Evolutionary conservation across 306 rosid genomes (phyloP), one percentile per base, ranked within the genome.

Genomic region (Cyclanthera cordifolia): DNA sequence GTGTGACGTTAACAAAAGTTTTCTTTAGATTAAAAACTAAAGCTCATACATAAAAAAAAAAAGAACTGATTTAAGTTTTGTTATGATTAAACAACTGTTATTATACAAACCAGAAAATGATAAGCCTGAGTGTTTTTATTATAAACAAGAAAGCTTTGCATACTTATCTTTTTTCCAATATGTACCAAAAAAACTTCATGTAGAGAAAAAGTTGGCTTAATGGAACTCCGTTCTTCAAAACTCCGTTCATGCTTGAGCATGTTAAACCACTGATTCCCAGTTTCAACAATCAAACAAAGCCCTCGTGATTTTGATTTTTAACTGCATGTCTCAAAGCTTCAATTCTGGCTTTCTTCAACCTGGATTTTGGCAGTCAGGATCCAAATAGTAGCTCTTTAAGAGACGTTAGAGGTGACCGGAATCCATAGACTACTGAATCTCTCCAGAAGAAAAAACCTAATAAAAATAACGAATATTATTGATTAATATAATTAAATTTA

Each of bases 371-470:
- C 7, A 23, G 54, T 65, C 23, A 65, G 2, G 53, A 66, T 15
- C 54, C 71, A 16, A 47, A 66, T 15, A 66, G 20, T 46, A 66
- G 71, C 55, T 66, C 71, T 21, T 66, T 66, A 23, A 66, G 41
- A 8, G 71, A 66, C n/a, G 55, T 24, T 15, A 66, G 7, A 7
- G 71, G 71, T 8, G 71, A 6, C 8, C 15, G 14, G 71, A 66
- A 16, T 24, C 71, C 71, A 25, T 66, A 66, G 25, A 46, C 71
- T 43, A 46, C 55, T 0, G 71, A 66, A 43, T 66, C 71, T 66
- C 24, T 66, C 71, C 71, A 66, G 34, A 66, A 46, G 41, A 48
- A 23, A 66, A 66, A 66, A 4, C 55, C 71, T 66, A 27, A 0
- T 2, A 19, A 2, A 50, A 50, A 16, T 17, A 50, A 11, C 43